Evolutionary conservation across 1,284 basidiomycete genomes (phyloP).

Genomic region (Ustilago vetiveriae): DNA sequence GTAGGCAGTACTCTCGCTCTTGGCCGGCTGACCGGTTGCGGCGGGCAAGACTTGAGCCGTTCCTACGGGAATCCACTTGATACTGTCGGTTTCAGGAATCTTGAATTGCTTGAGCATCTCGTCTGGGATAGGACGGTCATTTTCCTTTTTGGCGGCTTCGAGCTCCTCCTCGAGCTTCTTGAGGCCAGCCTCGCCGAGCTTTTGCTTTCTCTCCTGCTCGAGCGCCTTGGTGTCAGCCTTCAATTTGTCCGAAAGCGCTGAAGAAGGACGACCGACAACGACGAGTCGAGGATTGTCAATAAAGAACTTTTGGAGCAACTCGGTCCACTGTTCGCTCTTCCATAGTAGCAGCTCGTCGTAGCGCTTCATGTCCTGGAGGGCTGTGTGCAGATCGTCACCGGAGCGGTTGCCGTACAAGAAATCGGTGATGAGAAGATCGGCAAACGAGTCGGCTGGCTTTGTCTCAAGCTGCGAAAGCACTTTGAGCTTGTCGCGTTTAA

Average conservation of each 20-base stretch:
- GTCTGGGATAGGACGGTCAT: constrained; percentile 82
- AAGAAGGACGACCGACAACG: constrained; percentile 87
- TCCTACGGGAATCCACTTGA: constrained; percentile 93
- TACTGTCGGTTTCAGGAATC: constrained; percentile 74
- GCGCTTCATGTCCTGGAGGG: constrained; percentile 82
- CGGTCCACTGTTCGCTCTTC: constrained; percentile 81
- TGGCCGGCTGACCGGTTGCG: neutral
- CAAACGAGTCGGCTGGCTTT: constrained; percentile 69
- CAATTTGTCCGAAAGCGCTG: constrained; percentile 81
- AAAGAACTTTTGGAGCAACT: constrained; percentile 78
- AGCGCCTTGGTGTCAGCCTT: constrained; percentile 84
- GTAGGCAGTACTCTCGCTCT: constrained; percentile 16
- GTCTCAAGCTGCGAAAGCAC: constrained; percentile 68
- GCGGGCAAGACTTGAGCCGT: constrained; percentile 68
- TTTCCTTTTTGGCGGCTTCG: constrained; percentile 84
- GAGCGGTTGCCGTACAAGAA: constrained; percentile 87
- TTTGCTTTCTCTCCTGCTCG: constrained; percentile 76
- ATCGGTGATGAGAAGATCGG: constrained; percentile 75
- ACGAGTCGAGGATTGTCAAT: constrained; percentile 60
- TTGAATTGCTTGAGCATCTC: constrained; percentile 83
- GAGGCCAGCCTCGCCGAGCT: constrained; percentile 83
- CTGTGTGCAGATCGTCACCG: constrained; percentile 79
- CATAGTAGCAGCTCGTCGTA: constrained; percentile 75
- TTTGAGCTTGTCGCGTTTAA: constrained; percentile 87
- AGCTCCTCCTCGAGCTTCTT: constrained; percentile 77